phyloP scores from a whole-genome alignment of 2,329 filamentous ascomycete species.

The Hypoxylon sp. region DNA sequence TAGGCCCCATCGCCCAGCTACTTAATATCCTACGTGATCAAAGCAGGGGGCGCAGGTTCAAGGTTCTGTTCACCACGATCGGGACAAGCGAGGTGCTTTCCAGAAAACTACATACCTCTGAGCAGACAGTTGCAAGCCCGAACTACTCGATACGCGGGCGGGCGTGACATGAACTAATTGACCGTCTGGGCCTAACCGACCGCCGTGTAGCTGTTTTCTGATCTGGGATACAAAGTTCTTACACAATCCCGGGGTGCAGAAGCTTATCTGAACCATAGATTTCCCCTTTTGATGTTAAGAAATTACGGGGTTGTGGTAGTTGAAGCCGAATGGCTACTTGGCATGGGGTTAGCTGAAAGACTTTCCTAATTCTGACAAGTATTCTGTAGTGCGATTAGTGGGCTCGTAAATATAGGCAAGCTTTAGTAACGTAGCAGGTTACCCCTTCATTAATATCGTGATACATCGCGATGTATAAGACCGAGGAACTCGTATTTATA shows the following conservation, averaged over 20 bases:
- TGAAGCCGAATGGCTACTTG: neutral
- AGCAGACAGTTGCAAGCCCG: no score
- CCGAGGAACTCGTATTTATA: neutral
- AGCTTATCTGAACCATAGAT: conserved; percentile 5
- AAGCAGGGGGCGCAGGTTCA: no score
- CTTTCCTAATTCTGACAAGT: conserved; percentile 1
- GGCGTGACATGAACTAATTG: neutral
- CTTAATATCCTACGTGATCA: no score
- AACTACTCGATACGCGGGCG: no score
- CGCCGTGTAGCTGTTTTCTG: neutral
- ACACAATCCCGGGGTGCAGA: neutral
- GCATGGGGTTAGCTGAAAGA: neutral
- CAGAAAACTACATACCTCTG: no score
- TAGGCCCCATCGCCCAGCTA: no score
- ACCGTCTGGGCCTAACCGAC: conserved; percentile 11
- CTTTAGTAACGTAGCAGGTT: neutral
- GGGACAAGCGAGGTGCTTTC: no score
- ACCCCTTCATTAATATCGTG: neutral
- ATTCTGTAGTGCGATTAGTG: conserved; percentile 12
- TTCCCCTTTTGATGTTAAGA: neutral
- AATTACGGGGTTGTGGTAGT: conserved; percentile 3
- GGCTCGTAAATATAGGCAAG: conserved; percentile 26
- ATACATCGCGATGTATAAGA: conserved; percentile 12
- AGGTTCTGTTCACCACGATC: no score
- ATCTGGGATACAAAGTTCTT: conserved; percentile 1